Conservation (phyloP, 768 basidiomycete genomes). For the Glaciozyma martinii region DNA sequence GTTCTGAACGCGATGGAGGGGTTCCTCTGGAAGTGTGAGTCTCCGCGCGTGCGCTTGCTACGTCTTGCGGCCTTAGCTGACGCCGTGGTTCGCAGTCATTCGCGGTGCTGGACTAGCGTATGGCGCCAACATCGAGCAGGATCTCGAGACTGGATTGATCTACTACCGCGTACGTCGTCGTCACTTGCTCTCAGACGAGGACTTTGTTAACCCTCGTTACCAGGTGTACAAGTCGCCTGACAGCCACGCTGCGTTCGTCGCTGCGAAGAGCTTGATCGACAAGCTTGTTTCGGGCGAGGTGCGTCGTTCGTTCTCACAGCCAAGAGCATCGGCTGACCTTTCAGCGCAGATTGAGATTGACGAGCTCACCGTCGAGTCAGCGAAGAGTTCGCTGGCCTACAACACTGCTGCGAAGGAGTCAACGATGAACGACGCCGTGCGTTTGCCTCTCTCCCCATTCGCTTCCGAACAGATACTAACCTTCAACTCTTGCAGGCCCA, state of each 20-base stretch:
- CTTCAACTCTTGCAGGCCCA: slow-evolving; percentile 50
- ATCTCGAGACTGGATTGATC: slow-evolving; percentile 32
- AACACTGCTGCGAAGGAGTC: slow-evolving; percentile 69
- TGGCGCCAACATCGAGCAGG: slow-evolving; percentile 29
- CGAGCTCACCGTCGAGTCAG: slow-evolving; percentile 71
- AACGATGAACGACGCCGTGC: slow-evolving; percentile 76
- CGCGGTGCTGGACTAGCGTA: slow-evolving; percentile 88
- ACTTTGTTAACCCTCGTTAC: not conserved
- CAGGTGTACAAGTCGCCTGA: slow-evolving; percentile 28
- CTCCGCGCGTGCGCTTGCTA: not conserved
- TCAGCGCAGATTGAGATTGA: slow-evolving; percentile 62
- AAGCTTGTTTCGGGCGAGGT: slow-evolving; percentile 78
- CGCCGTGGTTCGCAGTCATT: slow-evolving; percentile 50
- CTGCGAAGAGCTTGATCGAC: slow-evolving; percentile 65
- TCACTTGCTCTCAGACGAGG: not conserved
- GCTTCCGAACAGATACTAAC: not conserved
- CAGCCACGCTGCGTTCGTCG: slow-evolving; percentile 61
- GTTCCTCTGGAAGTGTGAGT: slow-evolving; percentile 67
- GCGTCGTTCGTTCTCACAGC: slow-evolving; percentile 22
- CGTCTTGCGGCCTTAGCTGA: not conserved
- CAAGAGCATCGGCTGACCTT: slow-evolving; percentile 7
- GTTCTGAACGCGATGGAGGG: slow-evolving; percentile 88
- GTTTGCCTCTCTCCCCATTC: slow-evolving; percentile 34
- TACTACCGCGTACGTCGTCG: slow-evolving; percentile 36
- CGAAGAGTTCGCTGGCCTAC: slow-evolving; percentile 85